Conservation (phyloP, 805 yeast genomes). For the Sugiyamaella smithiae region DNA sequence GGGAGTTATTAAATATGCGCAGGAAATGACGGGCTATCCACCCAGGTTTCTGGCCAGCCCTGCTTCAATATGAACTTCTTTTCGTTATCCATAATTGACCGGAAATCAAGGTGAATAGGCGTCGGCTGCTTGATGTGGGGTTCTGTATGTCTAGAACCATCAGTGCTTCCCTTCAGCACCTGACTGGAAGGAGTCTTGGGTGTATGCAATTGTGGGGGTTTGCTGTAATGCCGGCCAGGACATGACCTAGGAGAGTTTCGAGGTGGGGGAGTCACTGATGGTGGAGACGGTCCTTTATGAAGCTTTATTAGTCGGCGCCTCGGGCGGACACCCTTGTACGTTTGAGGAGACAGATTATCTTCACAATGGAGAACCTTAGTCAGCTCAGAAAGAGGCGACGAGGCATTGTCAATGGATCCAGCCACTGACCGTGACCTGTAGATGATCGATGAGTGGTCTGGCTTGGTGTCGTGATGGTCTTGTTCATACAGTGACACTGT, state of each 20-base stretch:
- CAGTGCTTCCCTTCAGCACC: too few relatives aligned
- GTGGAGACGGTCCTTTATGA: not conserved
- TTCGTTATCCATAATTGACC: not conserved
- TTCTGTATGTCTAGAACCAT: too few relatives aligned
- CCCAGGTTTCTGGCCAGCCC: not conserved
- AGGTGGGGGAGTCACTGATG: too few relatives aligned
- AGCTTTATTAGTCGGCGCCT: slow-evolving; percentile 10
- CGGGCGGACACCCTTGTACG: not conserved
- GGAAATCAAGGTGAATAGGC: slow-evolving; percentile 6
- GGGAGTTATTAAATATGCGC: not conserved
- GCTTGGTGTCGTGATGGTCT: not conserved
- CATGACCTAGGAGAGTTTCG: too few relatives aligned
- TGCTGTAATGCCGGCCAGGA: too few relatives aligned
- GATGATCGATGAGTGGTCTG: not conserved
- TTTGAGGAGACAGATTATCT: not conserved
- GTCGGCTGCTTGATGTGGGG: not conserved
- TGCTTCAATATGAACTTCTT: slow-evolving; percentile 2
- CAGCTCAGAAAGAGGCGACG: slow-evolving; percentile 1
- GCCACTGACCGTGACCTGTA: too few relatives aligned
- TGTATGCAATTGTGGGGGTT: not conserved
- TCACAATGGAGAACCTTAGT: not conserved
- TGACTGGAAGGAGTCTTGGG: slow-evolving; percentile 2
- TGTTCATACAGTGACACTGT: too few relatives aligned
- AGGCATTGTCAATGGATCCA: too few relatives aligned
- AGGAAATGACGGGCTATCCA: not conserved